phyloP scores from a whole-genome alignment of 192 early-diverging fungal species.

The Gaertneriomyces semiglobifer region DNA sequence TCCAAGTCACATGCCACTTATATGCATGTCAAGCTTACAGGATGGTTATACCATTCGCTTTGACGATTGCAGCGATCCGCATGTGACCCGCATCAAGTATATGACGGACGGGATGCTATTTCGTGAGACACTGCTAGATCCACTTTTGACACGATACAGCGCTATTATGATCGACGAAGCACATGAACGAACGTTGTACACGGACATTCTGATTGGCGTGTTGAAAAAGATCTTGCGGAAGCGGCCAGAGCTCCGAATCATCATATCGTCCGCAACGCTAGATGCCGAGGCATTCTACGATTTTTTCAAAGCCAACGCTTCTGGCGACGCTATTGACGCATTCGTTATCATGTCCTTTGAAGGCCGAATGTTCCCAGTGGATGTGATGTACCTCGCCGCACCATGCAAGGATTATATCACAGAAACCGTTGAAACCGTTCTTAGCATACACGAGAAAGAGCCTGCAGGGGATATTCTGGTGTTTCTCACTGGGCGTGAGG shows the following conservation, averaged over 20 bases:
- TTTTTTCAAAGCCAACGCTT: conserved; percentile 63
- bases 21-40: too few relatives aligned
- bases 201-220: conserved; percentile 67
- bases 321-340: conserved; percentile 45
- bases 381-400: conserved; percentile 52
- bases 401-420: conserved; percentile 67
- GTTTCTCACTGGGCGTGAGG: conserved; percentile 70
- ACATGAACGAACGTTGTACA: conserved; percentile 70
- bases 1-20: too few relatives aligned
- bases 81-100: conserved; percentile 68
- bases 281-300: conserved; percentile 68
- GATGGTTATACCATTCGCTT: conserved; percentile 77
- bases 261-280: conserved; percentile 78
- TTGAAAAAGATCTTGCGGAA: conserved; percentile 78
- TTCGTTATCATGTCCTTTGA: conserved; percentile 68
- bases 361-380: conserved; percentile 68
- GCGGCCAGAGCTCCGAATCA: conserved; percentile 65
- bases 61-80: conserved; percentile 59
- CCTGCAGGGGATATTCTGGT: conserved; percentile 65
- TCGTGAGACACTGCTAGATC: conserved; percentile 72
- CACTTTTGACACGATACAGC: conserved; percentile 66
- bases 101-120: conserved; percentile 86
- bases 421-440: conserved; percentile 62
- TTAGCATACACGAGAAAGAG: conserved; percentile 72
- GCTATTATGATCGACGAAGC: conserved; percentile 84